Evolutionary conservation across 2,329 filamentous ascomycete genomes (phyloP), one percentile per base, ranked within the genome.

Genomic region (Epichloe festucae): DNA sequence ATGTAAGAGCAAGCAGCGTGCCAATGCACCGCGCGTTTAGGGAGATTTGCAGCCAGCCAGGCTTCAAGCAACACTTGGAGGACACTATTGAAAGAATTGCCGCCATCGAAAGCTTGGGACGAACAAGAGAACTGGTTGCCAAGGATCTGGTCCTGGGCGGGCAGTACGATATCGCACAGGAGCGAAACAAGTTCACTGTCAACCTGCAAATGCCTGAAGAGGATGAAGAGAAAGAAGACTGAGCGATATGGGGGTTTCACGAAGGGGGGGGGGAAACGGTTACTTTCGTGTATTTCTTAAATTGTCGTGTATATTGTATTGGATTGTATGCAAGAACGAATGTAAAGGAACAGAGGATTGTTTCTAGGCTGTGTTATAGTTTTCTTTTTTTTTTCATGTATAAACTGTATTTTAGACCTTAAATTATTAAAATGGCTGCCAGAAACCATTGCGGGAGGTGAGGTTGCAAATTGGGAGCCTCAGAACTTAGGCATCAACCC

Each of bases 21-120:
- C 93, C 93, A 2, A 98, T 98, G 93, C 89, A 95, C 67, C 82
- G 82, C 47, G 93, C 93, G 0, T 95, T 98, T 68, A 78, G 82
- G 52, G 81, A 90, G 61, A 90, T 98, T 12, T 95, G 89, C 63
- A 66, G 72, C 3, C 69, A 84, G 59, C 77, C 81, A 4, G 87
- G 87, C 5, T 98, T 98, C 65, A 82, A 89, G 23, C 74, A 90
- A 57, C 84, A 89, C 64, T 71, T 98, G 15, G 82, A 95, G 55
- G 82, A 78, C 3, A 97, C 93, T 0, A 72, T 95, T 23, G 78
- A 91, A 53, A 79, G 93, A 21, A 98, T 98, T 58, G 70, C 76
- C n/a, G 90, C 85, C 57, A 98, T 98, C 63, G 93, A 98, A 73
- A 90, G 84, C 61, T 74, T 98, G 55, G 91, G 90, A 38, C 77